A percentile compares a stretch with the other conserved stretches of the same genome.
Evolutionary conservation across 257 asterid species (phyloP).

Genomic region (Eucommia ulmoides): DNA sequence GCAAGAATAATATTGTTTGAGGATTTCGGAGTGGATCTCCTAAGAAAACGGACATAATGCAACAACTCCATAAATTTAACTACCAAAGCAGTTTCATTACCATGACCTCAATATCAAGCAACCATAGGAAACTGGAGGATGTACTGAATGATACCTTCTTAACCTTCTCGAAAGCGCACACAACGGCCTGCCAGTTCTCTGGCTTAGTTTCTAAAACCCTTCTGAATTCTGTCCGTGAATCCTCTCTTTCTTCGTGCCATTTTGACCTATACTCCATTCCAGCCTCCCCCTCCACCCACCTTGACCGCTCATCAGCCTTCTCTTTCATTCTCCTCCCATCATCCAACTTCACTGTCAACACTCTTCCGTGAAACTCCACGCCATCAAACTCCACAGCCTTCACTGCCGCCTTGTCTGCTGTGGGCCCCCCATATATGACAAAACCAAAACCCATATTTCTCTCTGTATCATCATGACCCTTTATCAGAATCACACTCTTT

Average conservation of each 20-base stretch:
- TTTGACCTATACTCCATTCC: constrained; percentile 39
- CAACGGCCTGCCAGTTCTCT: constrained; percentile 90
- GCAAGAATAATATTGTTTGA: too few species aligned
- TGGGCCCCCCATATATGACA: constrained; percentile 56
- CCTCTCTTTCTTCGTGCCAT: constrained; percentile 95
- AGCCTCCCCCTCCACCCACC: constrained; percentile 48
- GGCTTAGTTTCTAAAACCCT: constrained; percentile 78
- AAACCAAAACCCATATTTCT: constrained; percentile 94
- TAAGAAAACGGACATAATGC: too few species aligned
- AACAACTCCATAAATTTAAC: not conserved
- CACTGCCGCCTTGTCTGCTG: constrained; percentile 78
- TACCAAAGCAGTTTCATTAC: not conserved
- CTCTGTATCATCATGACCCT: constrained; percentile 72
- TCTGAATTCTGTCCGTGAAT: constrained; percentile 48
- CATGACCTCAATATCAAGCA: not conserved
- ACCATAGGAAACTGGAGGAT: constrained; percentile 4
- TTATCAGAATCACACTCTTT: constrained; percentile 65
- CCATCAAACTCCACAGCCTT: constrained; percentile 98
- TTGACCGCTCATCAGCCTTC: constrained; percentile 30
- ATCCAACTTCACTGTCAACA: constrained; percentile 79
- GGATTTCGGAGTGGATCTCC: too few species aligned
- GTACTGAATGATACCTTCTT: constrained; percentile 49
- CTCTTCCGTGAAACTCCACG: constrained; percentile 88
- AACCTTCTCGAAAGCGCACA: constrained; percentile 73
- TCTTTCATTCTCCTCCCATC: constrained; percentile 63